Conservation (phyloP, 2,329 filamentous ascomycete genomes). For the Huntiella omanensis region DNA sequence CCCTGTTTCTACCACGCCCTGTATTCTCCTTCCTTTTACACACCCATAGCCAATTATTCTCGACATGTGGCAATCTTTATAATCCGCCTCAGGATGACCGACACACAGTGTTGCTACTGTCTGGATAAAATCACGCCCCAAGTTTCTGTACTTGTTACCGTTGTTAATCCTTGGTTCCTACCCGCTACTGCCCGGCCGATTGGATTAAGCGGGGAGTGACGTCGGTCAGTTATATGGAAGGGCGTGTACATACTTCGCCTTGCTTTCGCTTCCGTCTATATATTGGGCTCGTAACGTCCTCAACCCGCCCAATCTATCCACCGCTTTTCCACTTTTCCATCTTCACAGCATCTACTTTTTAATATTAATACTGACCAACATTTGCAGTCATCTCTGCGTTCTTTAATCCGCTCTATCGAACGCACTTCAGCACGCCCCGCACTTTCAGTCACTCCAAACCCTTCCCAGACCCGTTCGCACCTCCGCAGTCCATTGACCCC, state of each 20-base stretch:
- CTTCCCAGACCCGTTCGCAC: not conserved
- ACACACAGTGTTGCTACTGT: not conserved
- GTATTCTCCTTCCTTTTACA: too few species aligned
- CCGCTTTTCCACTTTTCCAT: not conserved
- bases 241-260: not conserved
- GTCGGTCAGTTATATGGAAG: not conserved
- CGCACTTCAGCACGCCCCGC: not conserved
- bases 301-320: not conserved
- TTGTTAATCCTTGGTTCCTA: too few species aligned
- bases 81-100: too few species aligned
- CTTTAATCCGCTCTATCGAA: slow-evolving; percentile 6
- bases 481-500: slow-evolving; percentile 4
- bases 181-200: too few species aligned
- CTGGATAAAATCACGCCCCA: not conserved
- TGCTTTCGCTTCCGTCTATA: not conserved
- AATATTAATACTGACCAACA: not conserved
- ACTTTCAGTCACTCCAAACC: not conserved
- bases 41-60: too few species aligned
- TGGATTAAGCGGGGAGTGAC: not conserved
- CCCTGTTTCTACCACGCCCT: too few species aligned
- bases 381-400: slow-evolving; percentile 5
- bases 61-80: too few species aligned
- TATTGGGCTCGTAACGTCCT: too few species aligned
- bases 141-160: not conserved
- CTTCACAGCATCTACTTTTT: not conserved